Base-by-base conservation (phyloP, 345 rosid species). In the Populus davidiana region DNA sequence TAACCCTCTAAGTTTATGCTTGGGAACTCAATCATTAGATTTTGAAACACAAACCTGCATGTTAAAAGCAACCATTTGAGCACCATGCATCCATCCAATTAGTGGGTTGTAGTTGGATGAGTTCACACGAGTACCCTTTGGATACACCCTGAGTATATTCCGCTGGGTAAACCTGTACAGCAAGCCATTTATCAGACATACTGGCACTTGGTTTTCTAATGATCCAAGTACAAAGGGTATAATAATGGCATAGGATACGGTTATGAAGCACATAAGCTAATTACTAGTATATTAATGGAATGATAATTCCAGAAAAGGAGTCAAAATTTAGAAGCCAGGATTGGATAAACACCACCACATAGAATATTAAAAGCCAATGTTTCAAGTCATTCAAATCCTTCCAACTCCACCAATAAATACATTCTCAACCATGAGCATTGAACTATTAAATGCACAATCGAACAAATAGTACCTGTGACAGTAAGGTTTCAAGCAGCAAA, bases 31-130 rank as follows among this genome's bases (percentile, higher is more conserved):
- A 52, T 27, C 50, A 16, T 50, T 61, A 52, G 50, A 67, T 38
- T 38, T 61, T 1, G 69, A 75, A 47, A 59, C 73, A 12, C 63
- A 78, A 74, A 93, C 97, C 94, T 93, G 96, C 97, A 93, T 91
- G 82, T 91, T 93, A 65, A 89, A 90, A 63, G 97, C 97, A 35
- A 93, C 92, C 97, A 93, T 93, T 83, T 91, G 97, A 84, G 93
- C 93, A 80, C 99, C 97, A 74, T 90, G 90, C 81, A 86, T 88
- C 97, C 97, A 91, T 69, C 96, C 90, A 43, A 81, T 81, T 12
- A 88, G 77, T 2, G 97, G 96, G 56, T 88, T 91, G 81, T 88
- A 93, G 81, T 91, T 93, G 27, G 97, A 88, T 49, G 96, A 93
- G 59, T 79, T 75, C 72, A 93, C 83, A 77, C 98, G 87, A 64